Percentiles rank a stretch among this genome's conserved stretches.
Conservation (phyloP, 2,329 filamentous ascomycete species). For the Phyllosticta paracitricarpa region DNA sequence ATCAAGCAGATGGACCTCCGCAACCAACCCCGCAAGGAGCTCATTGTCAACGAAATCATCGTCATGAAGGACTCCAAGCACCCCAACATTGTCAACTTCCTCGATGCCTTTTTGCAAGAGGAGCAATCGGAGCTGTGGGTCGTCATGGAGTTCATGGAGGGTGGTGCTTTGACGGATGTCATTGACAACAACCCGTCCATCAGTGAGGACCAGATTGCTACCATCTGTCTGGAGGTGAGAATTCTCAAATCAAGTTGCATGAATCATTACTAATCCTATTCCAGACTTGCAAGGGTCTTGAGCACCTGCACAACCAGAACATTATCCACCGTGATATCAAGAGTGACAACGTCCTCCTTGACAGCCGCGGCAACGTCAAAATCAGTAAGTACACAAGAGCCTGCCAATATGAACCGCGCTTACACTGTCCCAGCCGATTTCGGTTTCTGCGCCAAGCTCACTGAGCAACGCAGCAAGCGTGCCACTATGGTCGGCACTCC, state of each 20-base stretch:
- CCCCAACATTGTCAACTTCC: constrained; percentile 96
- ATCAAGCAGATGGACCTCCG: constrained; percentile 99
- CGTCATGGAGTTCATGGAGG: constrained; percentile 99
- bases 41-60: constrained; percentile 99
- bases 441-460: constrained; percentile 97
- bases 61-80: constrained; percentile 99
- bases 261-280: not conserved
- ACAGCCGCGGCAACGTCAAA: constrained; percentile 91
- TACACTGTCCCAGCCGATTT: constrained; percentile 66
- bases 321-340: constrained; percentile 99
- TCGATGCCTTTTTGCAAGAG: constrained; percentile 93
- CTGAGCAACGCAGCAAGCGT: constrained; percentile 91
- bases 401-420: constrained; percentile 11
- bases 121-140: constrained; percentile 97
- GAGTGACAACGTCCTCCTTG: constrained; percentile 93
- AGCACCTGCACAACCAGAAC: constrained; percentile 88
- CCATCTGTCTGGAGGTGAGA: constrained; percentile 87
- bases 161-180: constrained; percentile 91
- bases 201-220: constrained; percentile 93
- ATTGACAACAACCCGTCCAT: constrained; percentile 96
- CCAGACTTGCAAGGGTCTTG: constrained; percentile 87
- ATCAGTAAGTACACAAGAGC: constrained; percentile 59
- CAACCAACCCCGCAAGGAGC: constrained; percentile 91
- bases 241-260: not conserved
- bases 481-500: constrained; percentile 98